Evolutionary conservation across 108 stramenopile species (phyloP).

Genomic region (Schizochytrium sp.): DNA sequence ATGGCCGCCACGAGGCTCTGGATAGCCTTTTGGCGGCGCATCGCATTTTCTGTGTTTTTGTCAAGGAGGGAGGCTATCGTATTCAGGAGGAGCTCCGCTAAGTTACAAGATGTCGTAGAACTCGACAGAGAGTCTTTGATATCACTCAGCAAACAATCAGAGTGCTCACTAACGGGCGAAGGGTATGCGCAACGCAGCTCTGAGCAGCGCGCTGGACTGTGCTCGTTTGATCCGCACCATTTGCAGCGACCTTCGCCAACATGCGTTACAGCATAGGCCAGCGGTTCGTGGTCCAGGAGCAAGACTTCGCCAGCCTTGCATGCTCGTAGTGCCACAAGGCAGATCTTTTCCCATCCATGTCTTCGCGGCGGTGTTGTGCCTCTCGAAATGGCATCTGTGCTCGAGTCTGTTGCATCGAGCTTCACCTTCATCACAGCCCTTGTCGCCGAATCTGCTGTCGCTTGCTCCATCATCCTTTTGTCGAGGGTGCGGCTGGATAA

Average conservation of each 20-base stretch:
- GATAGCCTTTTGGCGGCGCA: neutral
- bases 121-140: neutral
- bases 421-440: neutral
- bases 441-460: neutral
- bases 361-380: neutral
- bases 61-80: neutral
- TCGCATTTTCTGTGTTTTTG: neutral
- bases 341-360: neutral
- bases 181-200: neutral
- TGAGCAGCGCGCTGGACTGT: neutral
- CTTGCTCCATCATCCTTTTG: neutral
- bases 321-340: neutral
- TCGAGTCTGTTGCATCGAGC: neutral
- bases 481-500: too few species aligned
- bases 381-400: neutral
- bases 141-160: neutral
- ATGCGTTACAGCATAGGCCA: neutral
- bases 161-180: neutral
- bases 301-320: neutral
- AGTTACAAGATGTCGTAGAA: neutral
- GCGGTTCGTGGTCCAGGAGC: neutral
- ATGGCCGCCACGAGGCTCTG: neutral
- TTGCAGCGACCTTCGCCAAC: neutral
- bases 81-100: neutral
- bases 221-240: neutral